Evolutionary conservation across 805 yeast species (phyloP), one percentile per base, ranked within the genome.

Genomic region (Groenewaldozyma salmanticensis): DNA sequence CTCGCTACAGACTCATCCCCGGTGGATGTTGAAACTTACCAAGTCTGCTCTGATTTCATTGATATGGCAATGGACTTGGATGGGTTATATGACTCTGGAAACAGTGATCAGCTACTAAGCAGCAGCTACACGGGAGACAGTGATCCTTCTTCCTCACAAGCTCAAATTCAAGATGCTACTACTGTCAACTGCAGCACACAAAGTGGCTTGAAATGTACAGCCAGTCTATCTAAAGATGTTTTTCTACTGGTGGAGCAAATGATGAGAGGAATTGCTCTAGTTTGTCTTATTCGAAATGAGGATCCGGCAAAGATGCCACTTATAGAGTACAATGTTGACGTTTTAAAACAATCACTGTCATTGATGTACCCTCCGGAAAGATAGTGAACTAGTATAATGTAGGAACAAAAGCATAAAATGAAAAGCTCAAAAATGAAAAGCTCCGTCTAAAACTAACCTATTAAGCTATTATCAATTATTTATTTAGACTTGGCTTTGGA

Each of bases 1-100:
- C 87, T 90, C 37, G 96, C 96, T 4, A 90, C 97, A 0, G 98
- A 92, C 59, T 83, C 95, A 0, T 79, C 88, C 1, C 96, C 97
- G 0, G 95, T 90, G 31, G 97, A 90, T 62, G 81, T 86, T 32
- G 95, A 87, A 55, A 84, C 94, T 0, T 92, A 92, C 58, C 96
- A 92, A 59, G 94, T 90, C 1, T 92, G 97, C 61, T 94, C 96
- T 0, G 97, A 92, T 55, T 92, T 92, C 55, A 90, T 92, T 35
- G 97, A 92, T 59, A 92, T 90, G 13, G 80, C 95, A 2, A 80
- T 87, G 20, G 97, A 92, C 55, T 64, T 92, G 48, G 88, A 85
- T 52, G 46, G 46, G 9, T 54, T 66, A 21, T 66, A 66, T 48
- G 47, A 52, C 19, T 43, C 43, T 17, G 27, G 21, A 20, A 11